A percentile compares a stretch with the other conserved stretches of the same genome.
Conservation (phyloP, 2,329 filamentous ascomycete species). For the Aspergillus ibericus region DNA sequence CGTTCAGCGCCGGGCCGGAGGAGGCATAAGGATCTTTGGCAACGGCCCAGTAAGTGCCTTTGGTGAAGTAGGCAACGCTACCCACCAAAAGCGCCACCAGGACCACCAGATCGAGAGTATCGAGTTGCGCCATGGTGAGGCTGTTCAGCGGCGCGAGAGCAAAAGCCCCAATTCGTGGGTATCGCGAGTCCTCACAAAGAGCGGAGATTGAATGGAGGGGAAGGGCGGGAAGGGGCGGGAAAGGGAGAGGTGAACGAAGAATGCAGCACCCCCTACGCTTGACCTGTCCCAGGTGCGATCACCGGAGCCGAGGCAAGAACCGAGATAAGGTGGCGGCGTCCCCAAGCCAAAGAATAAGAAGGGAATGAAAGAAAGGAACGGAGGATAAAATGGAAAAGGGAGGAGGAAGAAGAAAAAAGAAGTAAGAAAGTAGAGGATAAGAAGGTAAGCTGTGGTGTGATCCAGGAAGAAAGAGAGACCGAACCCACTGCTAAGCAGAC, state of each 20-base stretch:
- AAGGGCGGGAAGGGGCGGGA: slow-evolving; percentile 5
- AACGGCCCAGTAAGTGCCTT: slow-evolving; percentile 83
- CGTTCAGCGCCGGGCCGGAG: slow-evolving; percentile 61
- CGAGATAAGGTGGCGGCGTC: neutral
- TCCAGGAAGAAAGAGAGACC: slow-evolving; percentile 14
- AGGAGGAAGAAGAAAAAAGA: slow-evolving; percentile 10
- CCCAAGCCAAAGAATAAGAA: slow-evolving; percentile 5
- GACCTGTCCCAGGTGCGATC: slow-evolving; percentile 8
- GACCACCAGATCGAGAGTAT: slow-evolving; percentile 92
- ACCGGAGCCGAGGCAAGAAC: slow-evolving; percentile 2
- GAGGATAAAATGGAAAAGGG: slow-evolving; percentile 9
- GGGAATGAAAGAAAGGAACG: slow-evolving; percentile 6
- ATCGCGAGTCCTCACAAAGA: neutral
- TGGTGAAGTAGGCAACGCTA: slow-evolving; percentile 94
- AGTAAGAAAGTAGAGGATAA: slow-evolving; percentile 12
- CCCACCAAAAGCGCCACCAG: slow-evolving; percentile 80
- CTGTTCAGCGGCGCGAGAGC: slow-evolving; percentile 4
- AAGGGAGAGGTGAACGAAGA: slow-evolving; percentile 7
- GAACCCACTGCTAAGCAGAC: slow-evolving; percentile 18
- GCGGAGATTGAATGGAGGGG: slow-evolving; percentile 7
- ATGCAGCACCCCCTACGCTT: slow-evolving; percentile 9
- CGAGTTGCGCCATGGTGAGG: slow-evolving; percentile 80
- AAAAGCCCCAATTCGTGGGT: neutral
- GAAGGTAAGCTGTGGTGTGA: slow-evolving; percentile 21
- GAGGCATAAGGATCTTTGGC: slow-evolving; percentile 84